phyloP scores from a whole-genome alignment of 371 early-diverging fungal species.

The Circinella minor region DNA sequence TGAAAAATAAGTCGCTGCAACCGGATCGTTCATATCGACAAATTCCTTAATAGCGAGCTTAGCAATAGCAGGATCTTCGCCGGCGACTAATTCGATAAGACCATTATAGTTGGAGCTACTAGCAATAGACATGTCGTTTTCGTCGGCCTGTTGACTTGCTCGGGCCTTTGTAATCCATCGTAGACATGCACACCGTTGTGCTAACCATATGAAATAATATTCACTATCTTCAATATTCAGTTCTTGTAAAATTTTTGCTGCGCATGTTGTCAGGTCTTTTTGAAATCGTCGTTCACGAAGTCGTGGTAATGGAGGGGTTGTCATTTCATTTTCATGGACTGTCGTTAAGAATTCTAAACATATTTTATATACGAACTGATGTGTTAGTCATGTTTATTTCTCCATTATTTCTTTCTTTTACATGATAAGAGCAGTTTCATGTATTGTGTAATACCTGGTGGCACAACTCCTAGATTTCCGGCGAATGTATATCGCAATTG shows the following conservation, averaged over 20 bases:
- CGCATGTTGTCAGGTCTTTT: constrained; percentile 44
- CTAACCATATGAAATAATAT: constrained; percentile 43
- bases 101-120: constrained; percentile 50
- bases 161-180: constrained; percentile 44
- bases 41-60: constrained; percentile 50
- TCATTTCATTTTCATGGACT: constrained; percentile 16
- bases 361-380: background rate
- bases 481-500: constrained; percentile 48
- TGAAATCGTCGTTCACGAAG: constrained; percentile 45
- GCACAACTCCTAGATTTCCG: constrained; percentile 27
- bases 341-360: constrained; percentile 14
- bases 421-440: background rate
- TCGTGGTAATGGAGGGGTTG: constrained; percentile 30
- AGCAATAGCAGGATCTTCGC: constrained; percentile 32
- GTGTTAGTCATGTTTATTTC: background rate
- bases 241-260: constrained; percentile 36
- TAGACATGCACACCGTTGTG: constrained; percentile 40
- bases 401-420: background rate
- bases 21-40: constrained; percentile 45
- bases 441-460: constrained; percentile 10
- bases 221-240: constrained; percentile 16
- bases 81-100: constrained; percentile 34
- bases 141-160: constrained; percentile 37
- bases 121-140: constrained; percentile 42
- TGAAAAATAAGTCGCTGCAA: constrained; percentile 47